These are phyloP conservation scores for Fraxinus americana DNA, from an alignment of 257 asterid genomes.

Conservation along the genomic window DNA sequence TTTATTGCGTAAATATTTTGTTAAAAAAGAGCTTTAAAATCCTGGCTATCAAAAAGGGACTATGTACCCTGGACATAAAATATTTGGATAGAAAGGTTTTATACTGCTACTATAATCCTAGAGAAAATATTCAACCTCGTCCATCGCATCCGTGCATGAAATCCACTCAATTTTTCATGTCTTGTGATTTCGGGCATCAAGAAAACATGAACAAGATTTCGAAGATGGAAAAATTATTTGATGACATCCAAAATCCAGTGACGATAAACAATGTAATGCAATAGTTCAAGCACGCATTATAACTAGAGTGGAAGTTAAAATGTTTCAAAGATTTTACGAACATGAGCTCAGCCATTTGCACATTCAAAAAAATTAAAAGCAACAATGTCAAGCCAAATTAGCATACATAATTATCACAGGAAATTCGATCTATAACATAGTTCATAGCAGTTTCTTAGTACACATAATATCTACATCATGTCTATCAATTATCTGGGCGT, in stretches of 20 bases:
- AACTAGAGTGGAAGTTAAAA: neutral
- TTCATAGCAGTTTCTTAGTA: neutral
- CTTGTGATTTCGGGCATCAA: neutral
- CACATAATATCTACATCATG: constrained; percentile 30
- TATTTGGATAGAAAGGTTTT: no score
- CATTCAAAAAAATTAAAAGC: neutral
- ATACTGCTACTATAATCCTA: no score
- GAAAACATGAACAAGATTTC: neutral
- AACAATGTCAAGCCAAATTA: neutral
- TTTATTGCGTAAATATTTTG: no score
- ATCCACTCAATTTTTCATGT: no score
- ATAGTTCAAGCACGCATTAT: no score
- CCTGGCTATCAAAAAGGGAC: no score
- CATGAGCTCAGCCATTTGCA: constrained; percentile 8
- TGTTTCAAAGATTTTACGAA: neutral
- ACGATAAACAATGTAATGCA: no score
- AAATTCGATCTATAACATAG: constrained; percentile 13
- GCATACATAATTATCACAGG: constrained; percentile 8
- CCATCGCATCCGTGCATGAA: no score
- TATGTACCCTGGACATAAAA: no score
- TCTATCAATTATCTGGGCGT: constrained; percentile 30
- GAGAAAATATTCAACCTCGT: neutral
- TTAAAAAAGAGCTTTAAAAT: no score
- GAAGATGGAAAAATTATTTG: neutral
- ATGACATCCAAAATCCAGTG: neutral